Percentiles rank a stretch among this genome's conserved stretches.
Conservation (phyloP, 169 alveolate genomes). For the Fabrea salina region DNA sequence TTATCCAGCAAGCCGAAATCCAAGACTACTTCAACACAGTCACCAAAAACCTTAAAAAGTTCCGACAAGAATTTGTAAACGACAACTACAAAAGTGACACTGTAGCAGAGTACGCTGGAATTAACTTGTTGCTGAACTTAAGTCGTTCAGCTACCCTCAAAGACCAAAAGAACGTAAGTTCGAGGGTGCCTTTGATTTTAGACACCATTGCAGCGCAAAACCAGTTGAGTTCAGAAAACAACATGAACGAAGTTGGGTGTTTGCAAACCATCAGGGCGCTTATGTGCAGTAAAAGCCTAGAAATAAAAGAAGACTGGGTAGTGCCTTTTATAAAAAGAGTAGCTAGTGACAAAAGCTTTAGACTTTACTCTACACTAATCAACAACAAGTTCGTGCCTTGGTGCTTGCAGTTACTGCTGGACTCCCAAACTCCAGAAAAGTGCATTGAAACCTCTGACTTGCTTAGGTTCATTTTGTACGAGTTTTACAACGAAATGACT, state of each 20-base stretch:
- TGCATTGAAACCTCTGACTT: background rate
- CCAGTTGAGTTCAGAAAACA: slow-evolving; percentile 4
- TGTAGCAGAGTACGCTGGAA: slow-evolving; percentile 28
- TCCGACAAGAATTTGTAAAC: background rate
- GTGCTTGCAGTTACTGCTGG: slow-evolving; percentile 3
- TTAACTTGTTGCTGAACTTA: slow-evolving; percentile 13
- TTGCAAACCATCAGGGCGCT: slow-evolving; percentile 32
- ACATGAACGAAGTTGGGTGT: slow-evolving; percentile 34
- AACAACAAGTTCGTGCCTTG: slow-evolving; percentile 26
- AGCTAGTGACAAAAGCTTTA: slow-evolving; percentile 8
- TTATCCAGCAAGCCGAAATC: background rate
- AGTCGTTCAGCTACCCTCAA: slow-evolving; percentile 8
- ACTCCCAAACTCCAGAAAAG: background rate
- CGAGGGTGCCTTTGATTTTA: background rate
- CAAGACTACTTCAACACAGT: background rate
- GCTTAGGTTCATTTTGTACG: slow-evolving; percentile 13
- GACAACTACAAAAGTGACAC: slow-evolving; percentile 24
- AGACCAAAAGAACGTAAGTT: slow-evolving; percentile 7
- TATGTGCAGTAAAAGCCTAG: background rate
- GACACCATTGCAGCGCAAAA: slow-evolving; percentile 32
- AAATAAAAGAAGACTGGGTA: background rate
- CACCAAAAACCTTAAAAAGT: slow-evolving; percentile 12
- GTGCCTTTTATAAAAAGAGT: slow-evolving; percentile 21
- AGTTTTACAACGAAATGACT: slow-evolving; percentile 5
- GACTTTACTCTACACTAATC: background rate